Conservation (phyloP, 1,284 basidiomycete species). For the Microbotryum lychnidis-dioicae region DNA sequence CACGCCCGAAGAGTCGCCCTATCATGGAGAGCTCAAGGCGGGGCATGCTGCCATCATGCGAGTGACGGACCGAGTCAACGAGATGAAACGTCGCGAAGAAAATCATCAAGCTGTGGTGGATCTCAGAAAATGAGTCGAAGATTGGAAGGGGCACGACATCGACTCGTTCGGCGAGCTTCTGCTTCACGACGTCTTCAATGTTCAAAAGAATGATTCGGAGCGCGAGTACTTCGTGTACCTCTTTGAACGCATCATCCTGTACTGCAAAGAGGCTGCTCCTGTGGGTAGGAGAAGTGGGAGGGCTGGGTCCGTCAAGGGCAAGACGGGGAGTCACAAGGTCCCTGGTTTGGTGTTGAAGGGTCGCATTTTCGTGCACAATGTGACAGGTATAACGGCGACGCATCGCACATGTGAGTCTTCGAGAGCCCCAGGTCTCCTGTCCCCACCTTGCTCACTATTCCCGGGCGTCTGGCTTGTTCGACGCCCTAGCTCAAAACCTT, state of each 20-base stretch:
- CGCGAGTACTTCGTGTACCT: constrained; percentile 98
- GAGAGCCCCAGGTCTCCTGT: no score
- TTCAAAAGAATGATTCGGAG: constrained; percentile 92
- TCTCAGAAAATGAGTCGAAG: constrained; percentile 79
- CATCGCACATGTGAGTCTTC: constrained; percentile 7
- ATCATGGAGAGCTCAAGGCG: constrained; percentile 70
- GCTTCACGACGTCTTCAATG: constrained; percentile 88
- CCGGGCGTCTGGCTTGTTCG: neutral
- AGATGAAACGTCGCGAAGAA: constrained; percentile 73
- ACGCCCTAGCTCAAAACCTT: constrained; percentile 37
- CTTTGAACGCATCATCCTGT: constrained; percentile 97
- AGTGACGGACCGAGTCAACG: constrained; percentile 93
- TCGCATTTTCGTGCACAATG: constrained; percentile 94
- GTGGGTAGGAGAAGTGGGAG: constrained; percentile 42
- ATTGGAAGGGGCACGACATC: constrained; percentile 98
- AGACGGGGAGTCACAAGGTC: constrained; percentile 51
- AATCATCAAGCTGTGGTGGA: constrained; percentile 81
- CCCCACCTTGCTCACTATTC: neutral
- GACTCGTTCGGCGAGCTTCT: constrained; percentile 86
- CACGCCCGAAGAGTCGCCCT: constrained; percentile 50
- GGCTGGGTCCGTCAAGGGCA: constrained; percentile 33
- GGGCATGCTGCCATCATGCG: constrained; percentile 82
- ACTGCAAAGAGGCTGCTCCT: constrained; percentile 75
- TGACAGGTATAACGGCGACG: constrained; percentile 64
- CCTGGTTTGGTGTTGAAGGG: constrained; percentile 73